These are phyloP conservation scores for Kwoniella dejecticola DNA, from an alignment of 768 basidiomycete genomes.

Conservation along the genomic window DNA sequence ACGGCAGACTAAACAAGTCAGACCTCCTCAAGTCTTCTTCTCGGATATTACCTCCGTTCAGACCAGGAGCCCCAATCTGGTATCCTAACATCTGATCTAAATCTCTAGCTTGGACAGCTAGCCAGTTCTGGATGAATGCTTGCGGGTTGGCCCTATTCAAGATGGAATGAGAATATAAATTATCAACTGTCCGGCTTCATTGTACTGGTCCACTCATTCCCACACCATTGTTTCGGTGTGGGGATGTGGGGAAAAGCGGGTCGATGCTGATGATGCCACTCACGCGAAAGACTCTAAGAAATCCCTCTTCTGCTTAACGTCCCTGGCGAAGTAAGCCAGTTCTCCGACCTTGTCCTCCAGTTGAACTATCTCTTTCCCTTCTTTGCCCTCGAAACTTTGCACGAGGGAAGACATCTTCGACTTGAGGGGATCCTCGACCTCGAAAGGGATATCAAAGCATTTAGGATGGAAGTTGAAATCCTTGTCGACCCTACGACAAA, in stretches of 20 bases:
- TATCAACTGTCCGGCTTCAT: too few relatives aligned
- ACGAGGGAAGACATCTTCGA: constrained; percentile 70
- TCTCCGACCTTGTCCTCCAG: constrained; percentile 91
- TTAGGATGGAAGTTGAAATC: constrained; percentile 64
- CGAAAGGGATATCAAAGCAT: constrained; percentile 86
- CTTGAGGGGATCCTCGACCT: constrained; percentile 79
- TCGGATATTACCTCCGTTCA: constrained; percentile 60
- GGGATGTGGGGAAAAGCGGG: neutral
- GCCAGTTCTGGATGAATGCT: constrained; percentile 83
- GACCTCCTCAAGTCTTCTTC: constrained; percentile 85
- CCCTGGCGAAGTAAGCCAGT: constrained; percentile 79
- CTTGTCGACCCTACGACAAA: constrained; percentile 58
- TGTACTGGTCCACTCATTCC: too few relatives aligned
- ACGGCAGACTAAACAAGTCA: constrained; percentile 87
- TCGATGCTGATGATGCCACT: constrained; percentile 1
- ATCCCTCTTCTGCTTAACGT: constrained; percentile 79
- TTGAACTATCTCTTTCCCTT: constrained; percentile 66
- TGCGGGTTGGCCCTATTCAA: constrained; percentile 59
- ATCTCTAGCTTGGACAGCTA: constrained; percentile 89
- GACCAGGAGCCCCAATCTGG: constrained; percentile 63
- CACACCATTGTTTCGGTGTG: too few relatives aligned
- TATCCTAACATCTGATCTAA: constrained; percentile 85
- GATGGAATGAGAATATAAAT: too few relatives aligned
- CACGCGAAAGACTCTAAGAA: constrained; percentile 78
- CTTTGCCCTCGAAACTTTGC: constrained; percentile 70